These are phyloP conservation scores for Metschnikowia reukaufii DNA, from an alignment of 805 yeast genomes.

Conservation along the genomic window DNA sequence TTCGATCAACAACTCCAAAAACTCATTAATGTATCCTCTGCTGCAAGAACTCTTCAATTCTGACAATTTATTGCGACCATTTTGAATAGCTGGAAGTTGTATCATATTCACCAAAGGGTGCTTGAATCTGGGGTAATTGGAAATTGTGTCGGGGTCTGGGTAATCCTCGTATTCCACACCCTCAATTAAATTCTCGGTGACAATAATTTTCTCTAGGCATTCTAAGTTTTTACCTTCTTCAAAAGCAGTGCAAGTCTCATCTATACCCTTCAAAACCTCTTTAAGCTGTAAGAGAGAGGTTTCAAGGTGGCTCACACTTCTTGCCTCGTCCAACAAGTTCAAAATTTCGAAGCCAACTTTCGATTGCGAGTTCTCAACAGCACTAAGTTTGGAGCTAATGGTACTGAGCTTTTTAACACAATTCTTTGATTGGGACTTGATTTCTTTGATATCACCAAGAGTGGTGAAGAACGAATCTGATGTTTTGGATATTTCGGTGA, in stretches of 20 bases:
- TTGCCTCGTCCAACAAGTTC: conserved; percentile 49
- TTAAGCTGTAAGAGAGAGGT: conserved; percentile 56
- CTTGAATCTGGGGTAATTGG: conserved; percentile 23
- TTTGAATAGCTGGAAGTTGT: conserved; percentile 49
- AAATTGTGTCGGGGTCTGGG: conserved; percentile 17
- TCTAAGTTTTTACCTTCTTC: conserved; percentile 47
- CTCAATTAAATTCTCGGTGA: conserved; percentile 55
- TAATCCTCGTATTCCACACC: conserved; percentile 37
- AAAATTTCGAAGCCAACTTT: conserved; percentile 50
- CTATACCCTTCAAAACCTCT: conserved; percentile 31
- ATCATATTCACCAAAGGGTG: conserved; percentile 43
- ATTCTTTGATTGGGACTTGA: conserved; percentile 53
- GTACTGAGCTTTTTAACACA: conserved; percentile 49
- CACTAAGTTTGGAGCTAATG: conserved; percentile 46
- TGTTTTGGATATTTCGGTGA: conserved; percentile 79
- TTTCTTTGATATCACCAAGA: conserved; percentile 69
- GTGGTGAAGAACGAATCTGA: conserved; percentile 85
- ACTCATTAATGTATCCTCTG: conserved; percentile 58
- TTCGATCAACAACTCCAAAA: conserved; percentile 52
- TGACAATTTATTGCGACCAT: conserved; percentile 52
- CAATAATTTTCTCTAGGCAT: conserved; percentile 58
- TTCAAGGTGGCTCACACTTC: conserved; percentile 63
- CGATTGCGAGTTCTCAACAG: conserved; percentile 51
- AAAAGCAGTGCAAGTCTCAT: conserved; percentile 47
- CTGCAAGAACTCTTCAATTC: conserved; percentile 66